Evolutionary conservation across 305 asterid species (phyloP), one percentile per base, ranked within the genome.

Genomic region (Solanum hybrid): DNA sequence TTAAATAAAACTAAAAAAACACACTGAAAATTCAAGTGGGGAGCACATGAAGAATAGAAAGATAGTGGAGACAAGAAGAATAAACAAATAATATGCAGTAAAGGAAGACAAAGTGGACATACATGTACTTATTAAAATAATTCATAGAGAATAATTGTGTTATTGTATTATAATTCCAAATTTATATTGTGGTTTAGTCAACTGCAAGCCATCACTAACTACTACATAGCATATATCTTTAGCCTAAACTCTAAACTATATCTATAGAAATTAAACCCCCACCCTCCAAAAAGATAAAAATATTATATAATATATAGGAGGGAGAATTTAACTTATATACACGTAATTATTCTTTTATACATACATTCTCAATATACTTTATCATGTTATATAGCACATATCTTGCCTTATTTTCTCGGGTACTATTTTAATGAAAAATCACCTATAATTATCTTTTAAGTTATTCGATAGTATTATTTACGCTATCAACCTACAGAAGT

Each of bases 11-110:
- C 2, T 10, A 0, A 69, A 72, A 14, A 27, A 72, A 11, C 11
- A 78, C 56, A 35, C 17, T 10, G 7, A n/a, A 78, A 40, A 31
- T 71, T 87, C 7, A 38, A 87, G 84, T 73, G 80, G 38, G 20
- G 31, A 87, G 72, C 77, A 87, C 66, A 34, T 86, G 87, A 32
- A 84, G 79, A 56, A 78, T 89, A 71, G 86, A 85, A 11, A 46
- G n/a, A 76, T 75, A 42, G 90, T 85, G 91, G 93, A 88, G 90
- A 88, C 89, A 88, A 85, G 64, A 86, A 73, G 78, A 89, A 85
- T 85, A 89, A 89, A 86, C 73, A n/a, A 88, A 89, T 79, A 66
- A 71, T 89, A 29, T 56, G 90, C 91, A 89, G 92, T 29, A 88
- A 89, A 91, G 90, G 7, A 38, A 31, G 88, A 86, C 89, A 77